Percentiles rank a stretch among this genome's conserved stretches.
Conservation (phyloP, 1,139 yeast genomes). For the Blastobotrys persicus region DNA sequence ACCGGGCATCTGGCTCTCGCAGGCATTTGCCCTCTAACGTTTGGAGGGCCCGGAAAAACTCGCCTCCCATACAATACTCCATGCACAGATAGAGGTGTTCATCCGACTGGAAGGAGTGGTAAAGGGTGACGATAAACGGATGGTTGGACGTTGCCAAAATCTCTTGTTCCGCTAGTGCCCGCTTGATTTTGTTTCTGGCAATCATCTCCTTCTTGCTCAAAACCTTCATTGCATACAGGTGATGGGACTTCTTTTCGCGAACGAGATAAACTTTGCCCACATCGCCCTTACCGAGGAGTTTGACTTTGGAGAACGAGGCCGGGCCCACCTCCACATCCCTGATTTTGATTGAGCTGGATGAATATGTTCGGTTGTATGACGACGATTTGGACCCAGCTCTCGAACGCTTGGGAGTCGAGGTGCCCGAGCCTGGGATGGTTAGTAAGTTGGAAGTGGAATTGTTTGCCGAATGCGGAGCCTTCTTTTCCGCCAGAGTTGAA, state of each 20-base stretch:
- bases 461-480: background rate
- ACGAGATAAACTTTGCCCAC: constrained; percentile 96
- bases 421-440: constrained; percentile 15
- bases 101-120: constrained; percentile 94
- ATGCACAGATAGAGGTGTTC: constrained; percentile 91
- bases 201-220: constrained; percentile 90
- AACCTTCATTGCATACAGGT: constrained; percentile 89
- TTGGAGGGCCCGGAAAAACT: constrained; percentile 93
- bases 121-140: constrained; percentile 93
- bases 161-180: constrained; percentile 95
- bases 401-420: constrained; percentile 21
- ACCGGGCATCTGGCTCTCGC: constrained; percentile 82
- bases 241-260: constrained; percentile 70
- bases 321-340: constrained; percentile 82
- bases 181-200: constrained; percentile 86
- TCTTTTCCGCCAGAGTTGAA: background rate
- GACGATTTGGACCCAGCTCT: constrained; percentile 37
- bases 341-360: constrained; percentile 64
- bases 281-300: constrained; percentile 91
- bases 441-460: constrained; percentile 12
- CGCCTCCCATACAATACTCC: constrained; percentile 99
- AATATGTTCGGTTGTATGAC: constrained; percentile 52
- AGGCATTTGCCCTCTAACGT: constrained; percentile 85
- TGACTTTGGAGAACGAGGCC: constrained; percentile 80
- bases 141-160: constrained; percentile 93